Evolutionary conservation across 2,329 filamentous ascomycete genomes (phyloP).

Genomic region (Ophioceras dolichostomum): DNA sequence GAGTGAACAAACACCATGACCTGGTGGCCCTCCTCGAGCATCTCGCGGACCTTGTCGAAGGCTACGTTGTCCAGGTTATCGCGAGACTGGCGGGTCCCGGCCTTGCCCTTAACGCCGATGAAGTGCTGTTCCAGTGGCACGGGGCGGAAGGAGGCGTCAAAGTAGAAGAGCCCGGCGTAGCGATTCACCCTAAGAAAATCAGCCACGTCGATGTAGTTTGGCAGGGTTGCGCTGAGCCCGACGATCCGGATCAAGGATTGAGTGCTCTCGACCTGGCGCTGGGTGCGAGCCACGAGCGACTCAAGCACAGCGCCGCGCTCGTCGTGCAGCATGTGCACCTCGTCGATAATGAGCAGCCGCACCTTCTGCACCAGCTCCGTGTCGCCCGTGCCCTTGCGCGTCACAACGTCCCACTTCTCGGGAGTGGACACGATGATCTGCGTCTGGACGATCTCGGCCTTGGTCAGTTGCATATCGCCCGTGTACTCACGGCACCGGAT

Average conservation of each 20-base stretch:
- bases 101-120: constrained; percentile 86
- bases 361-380: constrained; percentile 98
- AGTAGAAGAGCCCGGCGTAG: constrained; percentile 88
- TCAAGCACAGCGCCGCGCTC: constrained; percentile 93
- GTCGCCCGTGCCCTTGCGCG: constrained; percentile 90
- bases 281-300: constrained; percentile 86
- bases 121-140: constrained; percentile 97
- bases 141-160: constrained; percentile 88
- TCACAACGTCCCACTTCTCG: constrained; percentile 99
- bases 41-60: constrained; percentile 90
- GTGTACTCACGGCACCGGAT: constrained; percentile 89
- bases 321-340: constrained; percentile 99
- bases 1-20: constrained; percentile 99
- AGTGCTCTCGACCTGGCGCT: constrained; percentile 94
- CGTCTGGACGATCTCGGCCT: constrained; percentile 87
- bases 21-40: constrained; percentile 87
- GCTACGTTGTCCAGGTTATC: constrained; percentile 81
- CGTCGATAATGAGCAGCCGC: constrained; percentile 88
- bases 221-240: constrained; percentile 86
- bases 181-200: constrained; percentile 96
- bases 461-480: constrained; percentile 97
- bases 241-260: constrained; percentile 95
- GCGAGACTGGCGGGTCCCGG: constrained; percentile 65
- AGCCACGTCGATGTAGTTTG: constrained; percentile 93
- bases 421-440: constrained; percentile 98